Conservation (phyloP, 306 rosid species). For the Prinsepia uniflora region DNA sequence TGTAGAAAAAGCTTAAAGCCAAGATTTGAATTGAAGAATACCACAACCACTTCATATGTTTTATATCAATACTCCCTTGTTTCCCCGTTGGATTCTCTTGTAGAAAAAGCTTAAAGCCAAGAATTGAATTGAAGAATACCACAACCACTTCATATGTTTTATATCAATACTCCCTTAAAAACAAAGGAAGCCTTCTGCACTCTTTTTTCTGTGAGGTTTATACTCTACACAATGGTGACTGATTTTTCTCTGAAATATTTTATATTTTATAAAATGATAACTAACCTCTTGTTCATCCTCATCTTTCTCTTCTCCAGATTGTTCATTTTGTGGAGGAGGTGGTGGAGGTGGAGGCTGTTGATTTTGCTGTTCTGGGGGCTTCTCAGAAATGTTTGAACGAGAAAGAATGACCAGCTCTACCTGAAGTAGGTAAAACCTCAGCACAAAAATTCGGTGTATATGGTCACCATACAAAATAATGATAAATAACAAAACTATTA, state of each 20-base stretch:
- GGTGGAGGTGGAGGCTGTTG: constrained; percentile 98
- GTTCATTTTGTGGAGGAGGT: constrained; percentile 87
- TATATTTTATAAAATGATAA: constrained; percentile 17
- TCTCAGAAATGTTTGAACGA: constrained; percentile 67
- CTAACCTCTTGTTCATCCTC: constrained; percentile 74
- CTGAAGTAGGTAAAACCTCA: constrained; percentile 45
- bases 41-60: background rate
- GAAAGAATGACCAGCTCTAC: constrained; percentile 95
- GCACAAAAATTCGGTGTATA: constrained; percentile 16
- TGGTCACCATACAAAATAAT: background rate
- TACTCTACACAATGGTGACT: constrained; percentile 17
- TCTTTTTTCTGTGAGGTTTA: background rate
- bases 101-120: too few species aligned
- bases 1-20: background rate
- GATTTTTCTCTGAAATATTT: background rate
- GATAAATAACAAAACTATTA: background rate
- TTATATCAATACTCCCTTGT: too few species aligned
- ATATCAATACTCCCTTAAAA: constrained; percentile 15
- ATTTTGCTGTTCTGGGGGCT: constrained; percentile 88
- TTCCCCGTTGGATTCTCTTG: too few species aligned
- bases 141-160: too few species aligned
- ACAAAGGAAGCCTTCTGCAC: background rate
- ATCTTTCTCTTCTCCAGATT: constrained; percentile 73
- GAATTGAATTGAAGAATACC: too few species aligned
- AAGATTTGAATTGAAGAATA: background rate